phyloP scores from a whole-genome alignment of 2,329 filamentous ascomycete genomes.

The Aspergillus transmontanensis region DNA sequence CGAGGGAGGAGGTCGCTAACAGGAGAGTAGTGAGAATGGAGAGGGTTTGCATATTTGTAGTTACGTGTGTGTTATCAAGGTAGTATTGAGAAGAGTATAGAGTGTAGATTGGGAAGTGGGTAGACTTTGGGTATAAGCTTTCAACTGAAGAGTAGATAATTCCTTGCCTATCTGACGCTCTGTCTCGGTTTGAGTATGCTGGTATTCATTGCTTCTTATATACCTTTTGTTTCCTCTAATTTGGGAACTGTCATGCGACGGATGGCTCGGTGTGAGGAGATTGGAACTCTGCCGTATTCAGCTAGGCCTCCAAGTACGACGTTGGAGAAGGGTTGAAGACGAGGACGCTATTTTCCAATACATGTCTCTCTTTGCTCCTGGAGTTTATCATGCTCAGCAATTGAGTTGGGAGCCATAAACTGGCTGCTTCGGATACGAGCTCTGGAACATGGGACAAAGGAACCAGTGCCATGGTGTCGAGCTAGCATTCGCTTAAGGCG shows the following conservation, averaged over 20 bases:
- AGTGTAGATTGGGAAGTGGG: background rate
- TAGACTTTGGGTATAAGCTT: background rate
- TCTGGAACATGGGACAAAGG: conserved; percentile 22
- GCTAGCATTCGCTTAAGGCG: background rate
- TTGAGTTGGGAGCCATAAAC: background rate
- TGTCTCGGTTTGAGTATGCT: background rate
- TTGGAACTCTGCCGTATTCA: background rate
- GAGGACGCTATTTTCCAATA: background rate
- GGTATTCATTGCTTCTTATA: background rate
- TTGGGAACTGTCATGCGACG: background rate
- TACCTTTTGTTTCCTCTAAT: background rate
- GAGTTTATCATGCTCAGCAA: background rate
- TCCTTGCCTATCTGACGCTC: background rate
- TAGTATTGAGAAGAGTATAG: background rate
- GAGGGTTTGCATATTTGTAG: conserved; percentile 31
- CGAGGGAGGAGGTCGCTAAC: conserved; percentile 28
- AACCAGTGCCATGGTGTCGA: conserved; percentile 7
- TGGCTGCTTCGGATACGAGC: conserved; percentile 28
- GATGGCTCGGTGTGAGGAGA: background rate
- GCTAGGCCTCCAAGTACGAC: background rate
- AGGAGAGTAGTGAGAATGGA: conserved; percentile 27
- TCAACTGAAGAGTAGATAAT: background rate
- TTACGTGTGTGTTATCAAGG: conserved; percentile 16
- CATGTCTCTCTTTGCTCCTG: background rate
- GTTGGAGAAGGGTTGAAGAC: background rate